Evolutionary conservation across 495 filamentous ascomycete species (phyloP).

Genomic region (Aspergillus nanangensis): DNA sequence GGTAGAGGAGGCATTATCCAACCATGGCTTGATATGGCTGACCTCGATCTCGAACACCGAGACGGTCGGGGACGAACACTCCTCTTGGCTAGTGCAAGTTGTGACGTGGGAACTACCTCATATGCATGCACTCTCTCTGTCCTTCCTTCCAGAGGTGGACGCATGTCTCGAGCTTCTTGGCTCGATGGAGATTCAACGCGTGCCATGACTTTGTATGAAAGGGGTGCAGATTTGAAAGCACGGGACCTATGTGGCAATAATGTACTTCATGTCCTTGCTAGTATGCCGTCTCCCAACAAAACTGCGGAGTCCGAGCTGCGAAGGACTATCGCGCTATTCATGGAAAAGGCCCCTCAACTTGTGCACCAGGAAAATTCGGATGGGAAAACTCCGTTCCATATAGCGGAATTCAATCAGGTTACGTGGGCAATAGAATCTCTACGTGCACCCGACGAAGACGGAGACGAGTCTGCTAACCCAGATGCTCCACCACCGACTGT

Average conservation of each 20-base stretch:
- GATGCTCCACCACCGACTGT: no score
- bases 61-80: conserved; percentile 16
- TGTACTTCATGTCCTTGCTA: conserved; percentile 19
- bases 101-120: conserved; percentile 4
- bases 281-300: background rate
- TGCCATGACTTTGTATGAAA: conserved; percentile 18
- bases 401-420: conserved; percentile 5
- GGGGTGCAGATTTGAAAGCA: conserved; percentile 18
- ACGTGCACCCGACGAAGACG: no score
- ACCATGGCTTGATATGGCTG: conserved; percentile 12
- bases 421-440: conserved; percentile 7
- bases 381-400: conserved; percentile 10
- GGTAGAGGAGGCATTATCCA: conserved; percentile 13
- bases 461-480: no score
- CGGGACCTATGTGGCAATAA: conserved; percentile 18
- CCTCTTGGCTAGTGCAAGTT: conserved; percentile 17
- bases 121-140: conserved; percentile 6
- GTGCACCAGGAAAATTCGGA: conserved; percentile 1
- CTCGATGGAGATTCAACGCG: conserved; percentile 14
- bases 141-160: conserved; percentile 5
- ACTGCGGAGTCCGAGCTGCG: background rate
- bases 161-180: conserved; percentile 1
- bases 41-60: conserved; percentile 16
- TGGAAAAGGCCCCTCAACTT: conserved; percentile 11
- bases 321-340: conserved; percentile 10